These are phyloP conservation scores for Solanum microdontum DNA, from an alignment of 257 asterid genomes.

Conservation along the genomic window DNA sequence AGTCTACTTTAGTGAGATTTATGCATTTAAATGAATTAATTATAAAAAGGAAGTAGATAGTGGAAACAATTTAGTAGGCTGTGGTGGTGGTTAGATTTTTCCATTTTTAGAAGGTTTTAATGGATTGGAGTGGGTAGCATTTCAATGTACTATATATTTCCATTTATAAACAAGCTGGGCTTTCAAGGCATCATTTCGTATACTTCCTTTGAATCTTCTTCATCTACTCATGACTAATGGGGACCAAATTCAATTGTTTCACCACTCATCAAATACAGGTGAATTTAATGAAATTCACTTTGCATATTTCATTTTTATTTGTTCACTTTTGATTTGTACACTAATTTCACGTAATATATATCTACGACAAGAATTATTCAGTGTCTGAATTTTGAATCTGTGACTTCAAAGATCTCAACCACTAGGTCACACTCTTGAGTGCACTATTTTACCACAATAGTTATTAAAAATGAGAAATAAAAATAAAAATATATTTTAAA, in stretches of 20 bases:
- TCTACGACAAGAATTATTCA: too few species aligned
- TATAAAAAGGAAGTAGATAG: not conserved
- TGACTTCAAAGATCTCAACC: too few species aligned
- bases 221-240: not conserved
- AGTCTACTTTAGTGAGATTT: too few species aligned
- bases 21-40: too few species aligned
- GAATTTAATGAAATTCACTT: not conserved
- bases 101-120: conserved; percentile 23
- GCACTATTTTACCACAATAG: too few species aligned
- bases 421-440: too few species aligned
- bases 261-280: not conserved
- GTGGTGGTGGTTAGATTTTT: conserved; percentile 35
- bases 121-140: conserved; percentile 14
- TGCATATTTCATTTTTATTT: not conserved
- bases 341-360: too few species aligned
- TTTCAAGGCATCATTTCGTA: conserved; percentile 21
- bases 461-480: not conserved
- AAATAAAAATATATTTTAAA: not conserved
- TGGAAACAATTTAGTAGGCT: not conserved
- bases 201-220: not conserved
- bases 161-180: conserved; percentile 23
- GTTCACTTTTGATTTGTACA: too few species aligned
- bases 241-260: not conserved
- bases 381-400: too few species aligned
- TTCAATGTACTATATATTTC: conserved; percentile 25